Base-by-base conservation (phyloP, 805 yeast genomes). In the Ogataea degrootiae region DNA sequence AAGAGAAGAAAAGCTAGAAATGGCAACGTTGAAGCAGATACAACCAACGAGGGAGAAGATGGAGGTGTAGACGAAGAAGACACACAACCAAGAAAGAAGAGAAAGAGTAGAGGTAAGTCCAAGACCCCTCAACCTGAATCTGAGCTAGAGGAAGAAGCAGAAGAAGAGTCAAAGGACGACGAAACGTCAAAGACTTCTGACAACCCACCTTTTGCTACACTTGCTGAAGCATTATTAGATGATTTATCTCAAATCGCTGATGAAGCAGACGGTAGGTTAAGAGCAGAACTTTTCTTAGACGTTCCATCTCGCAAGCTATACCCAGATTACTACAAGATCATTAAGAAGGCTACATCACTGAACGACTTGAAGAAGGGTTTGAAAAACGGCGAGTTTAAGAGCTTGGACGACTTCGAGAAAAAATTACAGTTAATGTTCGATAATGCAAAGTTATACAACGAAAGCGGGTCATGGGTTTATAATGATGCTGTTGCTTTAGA, bases 301-400 rank as follows among this genome's bases (percentile, higher is more conserved):
- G 87, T 89, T 1, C 98, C 98, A 3, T 76, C 91, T 0, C 76
- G 77, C 53, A 77, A 78, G 62, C 62, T 80, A 45, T 92, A 89
- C 63, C 94, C 97, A 0, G 97, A 92, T 66, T 92, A 92, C 64
- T 92, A 85, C 56, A 70, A 74, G 56, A 61, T 84, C 33, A 83
- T 86, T 57, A 66, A 70, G 52, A 66, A 68, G 46, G 90, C 91
- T 2, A 77, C 83, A 22, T 75, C 90, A 2, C 64, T 86, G 43
- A 71, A 71, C 44, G 79, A 73, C 53, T 69, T 85, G 45, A 70
- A 68, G 49, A 80, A 77, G 65, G 73, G 72, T 45, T 58, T 83
- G 45, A 70, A 72, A 19, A 57, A 60, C 23, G 65, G 61, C 5
- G 49, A 50, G 17, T 74, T 73, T 49, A 49, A 42, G 19, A 59